Percentiles rank a stretch among this genome's conserved stretches.
Evolutionary conservation across 208 protist species (phyloP).

Genomic region (Spongospora subterranea): DNA sequence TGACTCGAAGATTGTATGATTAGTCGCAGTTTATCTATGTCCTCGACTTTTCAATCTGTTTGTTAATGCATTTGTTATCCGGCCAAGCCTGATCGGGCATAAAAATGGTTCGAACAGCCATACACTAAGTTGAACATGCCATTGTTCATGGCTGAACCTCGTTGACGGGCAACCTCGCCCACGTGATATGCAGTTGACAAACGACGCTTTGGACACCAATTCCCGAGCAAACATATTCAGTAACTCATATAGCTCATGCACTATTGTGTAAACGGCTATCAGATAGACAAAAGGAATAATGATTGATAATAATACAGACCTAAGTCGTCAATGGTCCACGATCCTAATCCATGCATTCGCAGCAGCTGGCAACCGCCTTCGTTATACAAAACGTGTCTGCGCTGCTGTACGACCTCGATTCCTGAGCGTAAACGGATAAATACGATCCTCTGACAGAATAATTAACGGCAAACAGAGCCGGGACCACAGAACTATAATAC

Average conservation of each 20-base stretch:
- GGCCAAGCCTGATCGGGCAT: neutral
- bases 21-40: too few species aligned
- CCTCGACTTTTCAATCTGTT: too few species aligned
- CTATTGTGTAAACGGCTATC: neutral
- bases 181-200: neutral
- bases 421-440: neutral
- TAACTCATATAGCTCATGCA: neutral
- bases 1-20: too few species aligned
- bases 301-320: neutral
- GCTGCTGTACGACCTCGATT: neutral
- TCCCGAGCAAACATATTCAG: slow-evolving; percentile 28
- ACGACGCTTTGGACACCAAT: neutral
- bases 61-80: neutral
- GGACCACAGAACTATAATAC: neutral
- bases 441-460: neutral
- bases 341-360: neutral
- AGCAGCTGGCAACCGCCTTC: neutral
- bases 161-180: neutral
- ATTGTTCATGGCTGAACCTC: neutral
- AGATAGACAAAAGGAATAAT: neutral
- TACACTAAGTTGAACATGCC: neutral
- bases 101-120: slow-evolving; percentile 20
- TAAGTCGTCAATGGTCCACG: neutral
- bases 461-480: neutral
- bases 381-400: neutral